Evolutionary conservation across 2,329 filamentous ascomycete species (phyloP).

Genomic region (Penicillium decumbens): DNA sequence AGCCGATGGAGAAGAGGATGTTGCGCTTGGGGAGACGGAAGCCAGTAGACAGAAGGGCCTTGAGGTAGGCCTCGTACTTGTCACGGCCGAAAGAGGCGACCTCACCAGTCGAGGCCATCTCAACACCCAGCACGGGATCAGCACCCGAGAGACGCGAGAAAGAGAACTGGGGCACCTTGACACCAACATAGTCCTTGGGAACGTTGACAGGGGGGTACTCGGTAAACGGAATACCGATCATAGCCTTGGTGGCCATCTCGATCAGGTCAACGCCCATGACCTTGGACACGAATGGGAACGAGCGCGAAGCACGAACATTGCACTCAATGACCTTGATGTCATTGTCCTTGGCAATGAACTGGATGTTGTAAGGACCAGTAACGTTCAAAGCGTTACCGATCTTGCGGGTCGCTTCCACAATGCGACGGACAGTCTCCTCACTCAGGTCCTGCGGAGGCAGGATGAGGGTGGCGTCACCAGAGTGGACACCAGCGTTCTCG

Average conservation of each 20-base stretch:
- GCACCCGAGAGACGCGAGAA: slow-evolving; percentile 96
- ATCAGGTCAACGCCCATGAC: slow-evolving; percentile 97
- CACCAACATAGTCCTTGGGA: slow-evolving; percentile 77
- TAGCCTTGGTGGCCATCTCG: slow-evolving; percentile 97
- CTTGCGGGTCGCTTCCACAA: slow-evolving; percentile 92
- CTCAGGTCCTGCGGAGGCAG: slow-evolving; percentile 91
- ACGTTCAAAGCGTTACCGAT: slow-evolving; percentile 92
- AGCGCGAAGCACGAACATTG: slow-evolving; percentile 92
- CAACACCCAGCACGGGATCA: slow-evolving; percentile 92
- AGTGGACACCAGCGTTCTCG: slow-evolving; percentile 97
- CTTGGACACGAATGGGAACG: slow-evolving; percentile 97
- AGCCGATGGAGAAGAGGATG: slow-evolving; percentile 89
- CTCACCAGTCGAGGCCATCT: slow-evolving; percentile 98
- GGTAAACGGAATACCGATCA: slow-evolving; percentile 75
- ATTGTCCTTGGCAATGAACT: slow-evolving; percentile 99
- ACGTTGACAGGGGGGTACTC: slow-evolving; percentile 79
- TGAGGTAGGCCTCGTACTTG: slow-evolving; percentile 97
- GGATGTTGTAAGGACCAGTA: slow-evolving; percentile 96
- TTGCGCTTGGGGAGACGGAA: slow-evolving; percentile 97
- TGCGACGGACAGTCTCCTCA: slow-evolving; percentile 78
- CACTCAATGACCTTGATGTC: slow-evolving; percentile 99
- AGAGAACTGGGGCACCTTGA: slow-evolving; percentile 98
- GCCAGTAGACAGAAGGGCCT: slow-evolving; percentile 89
- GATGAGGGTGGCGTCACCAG: slow-evolving; percentile 93
- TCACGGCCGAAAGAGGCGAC: slow-evolving; percentile 93